Evolutionary conservation across 1,139 yeast genomes (phyloP).

Genomic region (Geotrichum armillariae): DNA sequence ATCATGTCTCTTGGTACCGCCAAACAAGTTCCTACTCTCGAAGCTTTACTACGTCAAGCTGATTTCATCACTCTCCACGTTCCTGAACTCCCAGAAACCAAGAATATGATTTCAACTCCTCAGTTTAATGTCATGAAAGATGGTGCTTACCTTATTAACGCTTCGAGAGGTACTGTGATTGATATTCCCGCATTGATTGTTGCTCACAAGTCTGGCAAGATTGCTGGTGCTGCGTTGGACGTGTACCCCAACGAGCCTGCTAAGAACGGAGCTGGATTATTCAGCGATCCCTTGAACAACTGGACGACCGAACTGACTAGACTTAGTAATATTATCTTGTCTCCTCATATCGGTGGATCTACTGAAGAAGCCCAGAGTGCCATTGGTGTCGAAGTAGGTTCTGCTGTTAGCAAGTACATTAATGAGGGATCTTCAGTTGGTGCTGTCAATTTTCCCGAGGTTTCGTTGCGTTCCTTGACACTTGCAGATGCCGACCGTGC

Average conservation of each 20-base stretch:
- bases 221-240: slow-evolving; percentile 97
- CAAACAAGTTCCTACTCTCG: slow-evolving; percentile 81
- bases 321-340: slow-evolving; percentile 82
- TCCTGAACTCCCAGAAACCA: slow-evolving; percentile 92
- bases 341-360: slow-evolving; percentile 99
- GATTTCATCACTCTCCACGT: slow-evolving; percentile 94
- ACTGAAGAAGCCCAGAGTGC: slow-evolving; percentile 99
- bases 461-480: slow-evolving; percentile 82
- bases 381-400: slow-evolving; percentile 92
- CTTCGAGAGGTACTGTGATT: slow-evolving; percentile 96
- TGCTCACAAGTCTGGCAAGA: slow-evolving; percentile 89
- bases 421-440: slow-evolving; percentile 97
- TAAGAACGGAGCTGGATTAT: slow-evolving; percentile 85
- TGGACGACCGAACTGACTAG: slow-evolving; percentile 85
- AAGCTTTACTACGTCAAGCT: slow-evolving; percentile 75
- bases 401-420: slow-evolving; percentile 83
- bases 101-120: slow-evolving; percentile 82
- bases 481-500: slow-evolving; percentile 82
- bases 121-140: slow-evolving; percentile 96
- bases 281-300: slow-evolving; percentile 66
- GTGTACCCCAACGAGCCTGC: slow-evolving; percentile 98
- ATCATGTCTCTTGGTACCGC: slow-evolving; percentile 98
- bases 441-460: slow-evolving; percentile 99
- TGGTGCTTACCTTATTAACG: slow-evolving; percentile 92
- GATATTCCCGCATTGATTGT: slow-evolving; percentile 91